phyloP scores from a whole-genome alignment of 805 yeast species.

The Zygotorulaspora florentina region DNA sequence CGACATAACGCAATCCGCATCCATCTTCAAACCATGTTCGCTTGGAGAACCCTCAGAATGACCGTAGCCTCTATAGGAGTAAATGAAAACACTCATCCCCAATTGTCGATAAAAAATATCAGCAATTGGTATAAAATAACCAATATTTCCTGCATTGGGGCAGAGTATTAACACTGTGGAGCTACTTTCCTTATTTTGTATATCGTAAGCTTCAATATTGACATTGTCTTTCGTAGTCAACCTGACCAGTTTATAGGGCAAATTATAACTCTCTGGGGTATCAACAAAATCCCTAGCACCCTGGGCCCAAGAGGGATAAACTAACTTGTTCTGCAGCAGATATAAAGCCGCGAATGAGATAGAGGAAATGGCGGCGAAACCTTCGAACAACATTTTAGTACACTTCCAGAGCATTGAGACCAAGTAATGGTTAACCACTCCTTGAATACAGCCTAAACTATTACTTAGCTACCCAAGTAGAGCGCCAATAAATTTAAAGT shows the following conservation, averaged over 20 bases:
- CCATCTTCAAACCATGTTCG: conserved; percentile 76
- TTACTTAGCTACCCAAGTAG: no score
- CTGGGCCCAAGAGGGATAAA: conserved; percentile 82
- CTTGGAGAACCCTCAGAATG: conserved; percentile 68
- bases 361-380: conserved; percentile 43
- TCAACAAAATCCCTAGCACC: conserved; percentile 68
- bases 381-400: conserved; percentile 38
- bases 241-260: conserved; percentile 59
- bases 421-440: not conserved
- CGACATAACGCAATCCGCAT: conserved; percentile 68
- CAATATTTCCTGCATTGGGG: conserved; percentile 96
- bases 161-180: conserved; percentile 70
- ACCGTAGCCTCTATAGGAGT: conserved; percentile 92
- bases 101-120: conserved; percentile 57
- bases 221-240: conserved; percentile 69
- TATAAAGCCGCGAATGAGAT: conserved; percentile 52
- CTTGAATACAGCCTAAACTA: no score
- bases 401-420: conserved; percentile 16
- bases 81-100: conserved; percentile 73
- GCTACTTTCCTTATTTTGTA: conserved; percentile 28
- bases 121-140: conserved; percentile 81
- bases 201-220: conserved; percentile 58
- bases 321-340: conserved; percentile 56
- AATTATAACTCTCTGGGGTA: conserved; percentile 65
- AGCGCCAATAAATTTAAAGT: no score